These are phyloP conservation scores for Dictyostelium capitatum DNA, from an alignment of 78 protist genomes.

Conservation along the genomic window DNA sequence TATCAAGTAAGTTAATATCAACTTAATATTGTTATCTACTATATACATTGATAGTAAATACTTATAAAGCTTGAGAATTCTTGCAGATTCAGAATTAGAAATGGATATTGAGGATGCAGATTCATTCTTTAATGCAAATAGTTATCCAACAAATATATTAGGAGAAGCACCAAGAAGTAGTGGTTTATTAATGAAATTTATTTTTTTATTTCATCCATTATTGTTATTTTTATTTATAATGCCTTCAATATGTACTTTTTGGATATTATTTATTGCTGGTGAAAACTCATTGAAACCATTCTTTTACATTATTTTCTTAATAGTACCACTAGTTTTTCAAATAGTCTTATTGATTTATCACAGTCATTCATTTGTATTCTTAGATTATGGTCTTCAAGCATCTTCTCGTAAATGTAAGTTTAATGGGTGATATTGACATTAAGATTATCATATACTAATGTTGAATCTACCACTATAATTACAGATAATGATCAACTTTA, in stretches of 20 bases:
- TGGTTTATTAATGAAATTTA: constrained; percentile 62
- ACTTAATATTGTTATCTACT: not conserved
- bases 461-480: too few relatives aligned
- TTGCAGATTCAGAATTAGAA: constrained; percentile 3
- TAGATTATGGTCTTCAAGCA: constrained; percentile 72
- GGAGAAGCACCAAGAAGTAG: constrained; percentile 65
- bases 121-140: not conserved
- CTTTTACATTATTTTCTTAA: constrained; percentile 42
- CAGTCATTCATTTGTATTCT: constrained; percentile 52
- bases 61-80: too few relatives aligned
- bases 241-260: constrained; percentile 59
- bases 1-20: not conserved
- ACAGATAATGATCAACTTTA: constrained; percentile 6
- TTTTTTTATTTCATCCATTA: constrained; percentile 65
- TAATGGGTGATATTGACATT: not conserved
- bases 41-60: too few relatives aligned
- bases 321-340: constrained; percentile 55
- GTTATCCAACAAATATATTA: not conserved
- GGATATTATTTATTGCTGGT: constrained; percentile 66
- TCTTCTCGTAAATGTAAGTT: constrained; percentile 58
- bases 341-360: constrained; percentile 54
- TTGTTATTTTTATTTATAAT: constrained; percentile 39
- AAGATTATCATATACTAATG: too few relatives aligned
- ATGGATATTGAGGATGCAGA: constrained; percentile 34
- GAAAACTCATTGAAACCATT: constrained; percentile 57